phyloP scores from a whole-genome alignment of 305 asterid genomes.

The Plantago coronopus region DNA sequence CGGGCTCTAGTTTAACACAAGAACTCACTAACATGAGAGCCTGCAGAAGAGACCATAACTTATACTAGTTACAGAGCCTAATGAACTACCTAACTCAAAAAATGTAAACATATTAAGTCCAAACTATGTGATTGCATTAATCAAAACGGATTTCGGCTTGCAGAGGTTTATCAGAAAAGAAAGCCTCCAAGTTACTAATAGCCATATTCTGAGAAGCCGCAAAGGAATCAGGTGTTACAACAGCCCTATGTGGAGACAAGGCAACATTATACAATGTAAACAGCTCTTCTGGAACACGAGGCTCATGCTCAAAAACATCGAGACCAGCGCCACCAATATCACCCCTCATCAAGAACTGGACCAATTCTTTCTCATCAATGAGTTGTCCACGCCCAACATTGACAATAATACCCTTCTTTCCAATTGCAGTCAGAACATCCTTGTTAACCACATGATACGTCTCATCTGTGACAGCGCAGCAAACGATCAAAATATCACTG shows the following conservation, averaged over 20 bases:
- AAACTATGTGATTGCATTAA: background rate
- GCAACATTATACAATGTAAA: slow-evolving; percentile 51
- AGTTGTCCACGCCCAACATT: slow-evolving; percentile 56
- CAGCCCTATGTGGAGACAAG: slow-evolving; percentile 53
- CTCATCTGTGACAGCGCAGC: slow-evolving; percentile 49
- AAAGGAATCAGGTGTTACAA: slow-evolving; percentile 35
- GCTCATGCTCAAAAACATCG: slow-evolving; percentile 67
- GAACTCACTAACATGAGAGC: too few species aligned
- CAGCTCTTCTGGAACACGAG: slow-evolving; percentile 48
- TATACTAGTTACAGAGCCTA: too few species aligned
- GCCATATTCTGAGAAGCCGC: slow-evolving; percentile 26
- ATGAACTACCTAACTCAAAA: too few species aligned
- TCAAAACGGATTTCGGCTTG: slow-evolving; percentile 28
- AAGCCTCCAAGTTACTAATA: slow-evolving; percentile 42
- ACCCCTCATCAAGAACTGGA: slow-evolving; percentile 40
- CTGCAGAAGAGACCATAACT: too few species aligned
- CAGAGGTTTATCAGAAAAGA: slow-evolving; percentile 42
- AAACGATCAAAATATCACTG: slow-evolving; percentile 38
- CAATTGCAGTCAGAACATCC: slow-evolving; percentile 45
- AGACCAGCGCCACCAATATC: slow-evolving; percentile 69
- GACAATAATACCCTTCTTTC: slow-evolving; percentile 43
- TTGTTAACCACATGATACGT: slow-evolving; percentile 45
- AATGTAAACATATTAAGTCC: too few species aligned
- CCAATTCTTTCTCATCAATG: slow-evolving; percentile 60
- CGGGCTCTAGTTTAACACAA: too few species aligned